Conservation (phyloP, 2,329 filamentous ascomycete species). For the Thermoascus crustaceus region DNA sequence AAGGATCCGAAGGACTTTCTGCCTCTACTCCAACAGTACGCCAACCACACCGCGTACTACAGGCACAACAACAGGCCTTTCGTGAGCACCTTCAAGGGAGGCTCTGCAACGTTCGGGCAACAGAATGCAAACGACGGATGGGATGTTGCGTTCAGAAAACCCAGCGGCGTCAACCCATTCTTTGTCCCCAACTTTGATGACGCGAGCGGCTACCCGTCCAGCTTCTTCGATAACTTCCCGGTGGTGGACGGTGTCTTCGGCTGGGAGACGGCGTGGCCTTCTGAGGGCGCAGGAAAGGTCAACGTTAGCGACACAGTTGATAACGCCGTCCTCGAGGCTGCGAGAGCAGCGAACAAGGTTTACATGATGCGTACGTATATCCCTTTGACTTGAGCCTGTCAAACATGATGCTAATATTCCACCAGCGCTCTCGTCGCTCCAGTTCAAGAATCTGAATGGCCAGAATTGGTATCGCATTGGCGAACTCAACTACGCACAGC, state of each 20-base stretch:
- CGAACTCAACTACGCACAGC: conserved; percentile 28
- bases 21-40: conserved; percentile 18
- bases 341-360: conserved; percentile 21
- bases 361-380: conserved; percentile 30
- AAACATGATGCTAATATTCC: not conserved
- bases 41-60: conserved; percentile 19
- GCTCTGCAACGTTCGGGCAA: conserved; percentile 13
- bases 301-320: conserved; percentile 23
- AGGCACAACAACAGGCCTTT: conserved; percentile 20
- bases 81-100: conserved; percentile 26
- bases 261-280: conserved; percentile 31
- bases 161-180: conserved; percentile 19
- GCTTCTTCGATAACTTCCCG: conserved; percentile 17
- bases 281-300: conserved; percentile 11
- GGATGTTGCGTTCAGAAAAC: conserved; percentile 13
- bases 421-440: conserved; percentile 23
- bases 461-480: conserved; percentile 32
- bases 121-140: conserved; percentile 16
- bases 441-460: conserved; percentile 30
- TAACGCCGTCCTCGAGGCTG: conserved; percentile 19
- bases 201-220: conserved; percentile 10
- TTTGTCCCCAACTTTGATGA: conserved; percentile 26
- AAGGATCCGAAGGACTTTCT: conserved; percentile 19
- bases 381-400: not conserved
- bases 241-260: conserved; percentile 29